Evolutionary conservation across 805 yeast genomes (phyloP), one percentile per base, ranked within the genome.

Genomic region (Candida loeiensis): DNA sequence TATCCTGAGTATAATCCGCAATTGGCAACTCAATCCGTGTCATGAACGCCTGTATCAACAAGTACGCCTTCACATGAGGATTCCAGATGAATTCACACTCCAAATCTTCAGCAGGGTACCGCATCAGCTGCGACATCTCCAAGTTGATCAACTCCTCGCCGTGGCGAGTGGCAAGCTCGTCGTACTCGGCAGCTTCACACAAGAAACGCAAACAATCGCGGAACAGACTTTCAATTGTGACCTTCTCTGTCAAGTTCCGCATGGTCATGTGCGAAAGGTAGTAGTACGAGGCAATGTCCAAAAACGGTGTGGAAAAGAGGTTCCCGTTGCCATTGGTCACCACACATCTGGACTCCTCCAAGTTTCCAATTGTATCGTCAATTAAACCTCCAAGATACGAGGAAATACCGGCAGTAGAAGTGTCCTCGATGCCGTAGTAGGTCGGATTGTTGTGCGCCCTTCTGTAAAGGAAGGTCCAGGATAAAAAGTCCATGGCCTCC

Each of bases 1-100:
- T 89, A 61, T 93, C 99, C 56, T 91, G 98, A 7, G 84, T 72
- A 57, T 93, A 93, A 69, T 93, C 99, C 0, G 95, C 95, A 54
- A 93, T 86, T 2, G 98, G 99, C 35, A 93, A 67, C 44, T 86
- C 93, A 4, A 79, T 67, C 35, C 89, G 64, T 26, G 77, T 66
- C 74, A 85, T 77, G 50, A 73, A 82, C 0, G 91, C 90, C 56
- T 85, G 93, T 6, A 85, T 55, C 48, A 85, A 69, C 45, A 85
- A 64, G 50, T 73, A 85, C 2, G 88, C 79, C 56, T 85, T 85
- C 48, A 85, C 85, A 57, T 85, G 95, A 4, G 95, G 93, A 56
- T 89, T 95, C 82, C 93, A 87, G 61, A 87, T 80, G 45, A 74
- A 73, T 45, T 77, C 82, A 41, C 71, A 65, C n/a, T 71, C 69